phyloP scores from a whole-genome alignment of 129 eudicot genomes.

The Helianthus annuus region HanXRQr2.0-SUNRISE NC_035444.2:4658653-4659152 shows the following conservation, averaged over 20 bases:
- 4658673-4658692: too few relatives aligned
- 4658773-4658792: too few relatives aligned
- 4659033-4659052: neutral
- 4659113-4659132: neutral
- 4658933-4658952: neutral
- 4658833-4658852: too few relatives aligned
- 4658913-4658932: neutral
- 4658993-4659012: neutral
- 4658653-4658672: too few relatives aligned
- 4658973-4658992: neutral
- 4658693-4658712: too few relatives aligned
- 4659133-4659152: slow-evolving; percentile 1
- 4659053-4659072: slow-evolving; percentile 1
- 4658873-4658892: neutral
- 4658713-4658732: too few relatives aligned
- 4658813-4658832: too few relatives aligned
- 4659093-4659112: neutral
- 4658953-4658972: neutral
- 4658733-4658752: too few relatives aligned
- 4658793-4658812: too few relatives aligned
- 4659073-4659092: neutral
- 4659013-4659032: neutral
- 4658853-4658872: too few relatives aligned
- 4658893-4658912: neutral
- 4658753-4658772: too few relatives aligned